Percentiles rank a stretch among this genome's conserved stretches.
Conservation (phyloP, 345 rosid genomes). For the Brassica juncea region DNA sequence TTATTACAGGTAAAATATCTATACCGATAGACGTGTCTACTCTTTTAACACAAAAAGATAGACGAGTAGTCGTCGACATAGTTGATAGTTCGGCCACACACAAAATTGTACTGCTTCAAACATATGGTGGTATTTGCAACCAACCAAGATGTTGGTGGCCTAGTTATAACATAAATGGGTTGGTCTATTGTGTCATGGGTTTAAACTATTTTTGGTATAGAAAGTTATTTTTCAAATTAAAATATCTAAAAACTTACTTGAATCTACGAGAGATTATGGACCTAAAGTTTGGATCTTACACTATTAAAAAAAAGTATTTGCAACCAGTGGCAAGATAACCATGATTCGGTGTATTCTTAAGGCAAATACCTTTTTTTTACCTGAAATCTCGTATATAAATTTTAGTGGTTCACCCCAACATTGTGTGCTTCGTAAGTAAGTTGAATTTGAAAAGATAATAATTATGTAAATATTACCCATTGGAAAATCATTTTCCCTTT, state of each 20-base stretch:
- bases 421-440: conserved; percentile 4
- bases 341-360: not conserved
- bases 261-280: too few species aligned
- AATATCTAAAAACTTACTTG: too few species aligned
- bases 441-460: conserved; percentile 9
- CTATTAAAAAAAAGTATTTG: not conserved
- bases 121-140: conserved; percentile 4
- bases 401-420: not conserved
- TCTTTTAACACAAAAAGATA: not conserved
- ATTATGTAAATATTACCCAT: conserved; percentile 5
- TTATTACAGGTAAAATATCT: not conserved
- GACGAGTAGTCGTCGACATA: not conserved
- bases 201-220: too few species aligned
- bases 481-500: not conserved
- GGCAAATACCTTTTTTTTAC: conserved; percentile 1
- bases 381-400: not conserved
- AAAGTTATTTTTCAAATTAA: too few species aligned
- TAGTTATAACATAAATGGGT: too few species aligned
- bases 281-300: too few species aligned
- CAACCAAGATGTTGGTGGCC: too few species aligned
- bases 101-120: not conserved
- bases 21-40: not conserved
- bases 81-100: not conserved
- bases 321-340: not conserved
- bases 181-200: too few species aligned